Percentiles rank a stretch among this genome's conserved stretches.
phyloP scores from a whole-genome alignment of 345 rosid genomes.

The Luvunga scandens region DNA sequence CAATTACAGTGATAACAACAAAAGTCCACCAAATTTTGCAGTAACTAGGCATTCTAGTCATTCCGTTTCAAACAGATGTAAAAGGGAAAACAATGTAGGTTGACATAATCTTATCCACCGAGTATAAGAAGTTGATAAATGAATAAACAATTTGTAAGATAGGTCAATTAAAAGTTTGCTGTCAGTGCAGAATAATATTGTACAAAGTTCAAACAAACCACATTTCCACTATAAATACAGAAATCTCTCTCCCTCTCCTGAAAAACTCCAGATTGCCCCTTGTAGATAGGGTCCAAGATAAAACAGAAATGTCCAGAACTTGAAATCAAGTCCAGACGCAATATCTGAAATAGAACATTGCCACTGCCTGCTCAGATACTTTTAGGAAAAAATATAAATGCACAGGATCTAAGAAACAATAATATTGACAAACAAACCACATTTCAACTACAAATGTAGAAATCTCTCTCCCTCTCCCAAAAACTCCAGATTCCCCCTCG shows the following conservation, averaged over 20 bases:
- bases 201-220: neutral
- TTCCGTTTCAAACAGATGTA: neutral
- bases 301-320: neutral
- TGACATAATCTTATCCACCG: neutral
- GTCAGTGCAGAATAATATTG: neutral
- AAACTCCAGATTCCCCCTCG: neutral
- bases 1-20: conserved; percentile 7
- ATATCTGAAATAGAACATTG: neutral
- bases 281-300: neutral
- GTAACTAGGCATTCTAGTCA: neutral
- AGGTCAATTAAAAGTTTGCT: neutral
- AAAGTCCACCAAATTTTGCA: neutral
- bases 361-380: neutral
- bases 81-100: neutral
- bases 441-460: neutral
- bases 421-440: neutral
- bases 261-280: neutral
- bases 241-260: neutral
- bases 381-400: neutral
- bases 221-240: neutral
- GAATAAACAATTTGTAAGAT: neutral
- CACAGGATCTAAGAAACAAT: neutral
- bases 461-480: neutral
- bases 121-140: neutral
- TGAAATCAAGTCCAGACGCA: neutral